Evolutionary conservation across 2,329 filamentous ascomycete species (phyloP), one percentile per base, ranked within the genome.

Genomic region (Verticillium nonalfalfae): DNA sequence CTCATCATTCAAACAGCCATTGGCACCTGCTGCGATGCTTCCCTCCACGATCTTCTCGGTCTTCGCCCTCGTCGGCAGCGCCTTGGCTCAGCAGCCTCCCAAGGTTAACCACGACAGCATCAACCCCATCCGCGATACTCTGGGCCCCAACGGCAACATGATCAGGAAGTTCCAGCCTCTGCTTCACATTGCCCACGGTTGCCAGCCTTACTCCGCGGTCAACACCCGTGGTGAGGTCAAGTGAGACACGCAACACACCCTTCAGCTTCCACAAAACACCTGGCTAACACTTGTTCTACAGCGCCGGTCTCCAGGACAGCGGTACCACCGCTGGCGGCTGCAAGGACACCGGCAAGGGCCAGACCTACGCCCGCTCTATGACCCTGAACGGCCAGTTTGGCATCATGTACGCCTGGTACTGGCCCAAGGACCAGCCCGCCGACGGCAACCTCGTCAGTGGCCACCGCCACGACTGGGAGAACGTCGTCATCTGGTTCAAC

Each of bases 351-450:
- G 35, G 26, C 21, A 34, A 33, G 14, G 57, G 21, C 38, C 57
- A 58, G 39, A 26, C 31, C 26, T 58, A 58, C 26, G 73, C 70
- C 26, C 70, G 76, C 13, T 69, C 68, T 18, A 65, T 63, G 3
- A 61, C 63, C 33, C 67, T 72, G 62, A 69, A 70, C 14, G 69
- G 64, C 54, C 65, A 68, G 55, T 73, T 71, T 57, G 73, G 68
- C 58, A 72, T 78, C 64, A 76, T 79, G 75, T 78, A 78, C 66
- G 68, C 74, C 5, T 78, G 76, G 77, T 80, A 79, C 66, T 72
- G 78, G 66, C 78, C 78, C 58, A 80, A 81, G 69, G 78, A 80
- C 62, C 68, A 73, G 64, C 75, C 77, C 11, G 68, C 65, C 33
- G 55, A 61, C 0, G 75, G 73, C 0, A n/a, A 21, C 40, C n/a